A percentile compares a stretch with the other conserved stretches of the same genome.
These are phyloP conservation scores for Plantago ovata DNA, from an alignment of 257 asterid species.

Conservation along the genomic window DNA sequence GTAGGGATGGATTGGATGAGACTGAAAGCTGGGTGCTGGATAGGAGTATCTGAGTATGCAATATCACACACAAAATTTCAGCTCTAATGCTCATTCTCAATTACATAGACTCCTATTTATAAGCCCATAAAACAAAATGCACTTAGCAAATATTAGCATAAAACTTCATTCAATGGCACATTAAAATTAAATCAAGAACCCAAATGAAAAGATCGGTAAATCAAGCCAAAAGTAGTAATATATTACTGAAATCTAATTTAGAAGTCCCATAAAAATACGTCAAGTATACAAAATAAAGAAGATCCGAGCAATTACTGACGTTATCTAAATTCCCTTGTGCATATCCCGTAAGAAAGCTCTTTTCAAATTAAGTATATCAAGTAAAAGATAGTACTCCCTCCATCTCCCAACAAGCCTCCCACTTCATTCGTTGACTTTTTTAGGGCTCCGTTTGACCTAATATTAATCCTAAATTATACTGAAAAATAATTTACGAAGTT, in stretches of 20 bases:
- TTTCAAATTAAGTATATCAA: no score
- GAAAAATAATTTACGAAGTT: no score
- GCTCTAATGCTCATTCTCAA: slow-evolving; percentile 1
- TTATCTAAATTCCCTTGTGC: not conserved
- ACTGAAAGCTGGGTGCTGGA: no score
- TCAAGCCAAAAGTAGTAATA: slow-evolving; percentile 6
- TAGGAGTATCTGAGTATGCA: no score
- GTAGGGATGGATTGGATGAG: no score
- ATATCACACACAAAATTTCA: no score
- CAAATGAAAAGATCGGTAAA: not conserved
- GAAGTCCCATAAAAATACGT: not conserved
- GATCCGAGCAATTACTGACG: not conserved
- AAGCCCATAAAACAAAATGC: not conserved
- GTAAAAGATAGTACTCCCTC: no score
- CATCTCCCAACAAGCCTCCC: no score
- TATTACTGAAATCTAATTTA: slow-evolving; percentile 9
- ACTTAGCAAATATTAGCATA: not conserved
- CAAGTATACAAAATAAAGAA: not conserved
- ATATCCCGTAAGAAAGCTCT: not conserved
- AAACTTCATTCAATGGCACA: not conserved
- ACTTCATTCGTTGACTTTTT: no score
- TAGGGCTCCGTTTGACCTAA: no score
- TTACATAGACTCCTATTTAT: not conserved
- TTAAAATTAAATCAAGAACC: not conserved
- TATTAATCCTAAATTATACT: no score